Base-by-base conservation (phyloP, 371 early-diverging fungal species). In the Funneliformis caledonium region DNA sequence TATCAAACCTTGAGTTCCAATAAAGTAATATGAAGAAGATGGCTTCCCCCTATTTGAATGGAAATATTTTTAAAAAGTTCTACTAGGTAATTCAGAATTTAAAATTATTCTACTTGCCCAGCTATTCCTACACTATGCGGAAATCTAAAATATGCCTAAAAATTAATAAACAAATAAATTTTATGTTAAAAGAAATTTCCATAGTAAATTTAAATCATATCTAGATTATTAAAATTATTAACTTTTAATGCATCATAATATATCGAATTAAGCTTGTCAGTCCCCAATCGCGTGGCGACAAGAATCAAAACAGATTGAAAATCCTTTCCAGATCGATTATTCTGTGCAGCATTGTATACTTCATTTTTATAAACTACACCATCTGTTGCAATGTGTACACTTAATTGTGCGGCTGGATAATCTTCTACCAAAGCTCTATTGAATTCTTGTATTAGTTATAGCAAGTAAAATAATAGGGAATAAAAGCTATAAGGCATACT, bases 11-110 rank as follows among this genome's bases (percentile, higher is more conserved):
- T 97, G 94, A 37, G 92, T 84, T 19, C 97, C 98, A 33, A 96
- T 88, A 86, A 98, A 97, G 86, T 94, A 98, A 62, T 96, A 87
- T 0, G 98, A 97, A 19, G 96, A 95, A 73, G 96, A 95, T 3
- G 99, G 98, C 79, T 94, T 89, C 22, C 99, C 99, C 50, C 94
- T 93, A 14, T 69, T 19, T 19, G n/a, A 42, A 16, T n/a, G n/a
- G 43, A 8, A 16, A 43, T 9, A 43, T 19, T 37, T 68, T 19
- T 42, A 43, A 69, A 22, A 22, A 37, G 8, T 8, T 69, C 8
- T 69, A 42, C 8, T 33, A 16, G 31, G 2, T 19, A 69, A 69
- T 56, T 19, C 12, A 14, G 16, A 19, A 42, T 43, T 42, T n/a
- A 4, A 45, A 4, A 64, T 64, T 14, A 69, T 69, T 72, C 33